These are phyloP conservation scores for Metarhizium anisopliae DNA, from an alignment of 2,329 filamentous ascomycete genomes.

Conservation along the genomic window DNA sequence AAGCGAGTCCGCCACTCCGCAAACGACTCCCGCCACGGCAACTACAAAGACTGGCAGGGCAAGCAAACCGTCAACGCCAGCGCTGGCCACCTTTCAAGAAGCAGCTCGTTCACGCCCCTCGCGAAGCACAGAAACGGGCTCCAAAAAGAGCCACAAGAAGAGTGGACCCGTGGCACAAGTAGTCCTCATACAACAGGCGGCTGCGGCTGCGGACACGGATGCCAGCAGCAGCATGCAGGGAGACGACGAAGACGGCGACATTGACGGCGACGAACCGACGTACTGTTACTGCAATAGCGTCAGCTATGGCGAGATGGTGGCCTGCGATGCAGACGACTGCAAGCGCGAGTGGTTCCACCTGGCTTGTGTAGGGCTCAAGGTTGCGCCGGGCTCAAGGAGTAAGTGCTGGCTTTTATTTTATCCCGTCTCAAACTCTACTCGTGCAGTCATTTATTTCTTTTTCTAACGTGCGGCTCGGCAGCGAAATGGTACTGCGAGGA, in stretches of 20 bases:
- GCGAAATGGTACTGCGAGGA: slow-evolving; percentile 79
- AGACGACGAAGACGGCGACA: slow-evolving; percentile 42
- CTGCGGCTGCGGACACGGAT: slow-evolving; percentile 30
- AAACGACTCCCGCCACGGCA: slow-evolving; percentile 30
- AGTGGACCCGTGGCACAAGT: slow-evolving; percentile 30
- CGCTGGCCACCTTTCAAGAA: slow-evolving; percentile 51
- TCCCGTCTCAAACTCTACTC: background rate
- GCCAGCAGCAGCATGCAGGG: slow-evolving; percentile 31
- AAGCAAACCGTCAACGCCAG: slow-evolving; percentile 58
- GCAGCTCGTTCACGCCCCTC: slow-evolving; percentile 44
- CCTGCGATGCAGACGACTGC: slow-evolving; percentile 66
- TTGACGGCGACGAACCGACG: slow-evolving; percentile 61
- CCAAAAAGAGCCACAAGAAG: slow-evolving; percentile 54
- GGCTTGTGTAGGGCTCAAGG: slow-evolving; percentile 70
- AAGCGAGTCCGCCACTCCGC: slow-evolving; percentile 29
- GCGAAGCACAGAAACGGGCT: slow-evolving; percentile 35
- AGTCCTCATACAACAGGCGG: slow-evolving; percentile 23
- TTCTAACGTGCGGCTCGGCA: slow-evolving; percentile 27
- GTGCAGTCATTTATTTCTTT: background rate
- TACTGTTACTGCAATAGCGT: slow-evolving; percentile 77
- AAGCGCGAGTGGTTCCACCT: slow-evolving; percentile 77
- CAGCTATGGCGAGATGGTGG: slow-evolving; percentile 79
- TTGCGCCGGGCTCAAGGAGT: slow-evolving; percentile 70
- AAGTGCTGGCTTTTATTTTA: slow-evolving; percentile 25
- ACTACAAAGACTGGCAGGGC: slow-evolving; percentile 59